phyloP scores from a whole-genome alignment of 345 rosid species.

The Brassica carinata region DNA sequence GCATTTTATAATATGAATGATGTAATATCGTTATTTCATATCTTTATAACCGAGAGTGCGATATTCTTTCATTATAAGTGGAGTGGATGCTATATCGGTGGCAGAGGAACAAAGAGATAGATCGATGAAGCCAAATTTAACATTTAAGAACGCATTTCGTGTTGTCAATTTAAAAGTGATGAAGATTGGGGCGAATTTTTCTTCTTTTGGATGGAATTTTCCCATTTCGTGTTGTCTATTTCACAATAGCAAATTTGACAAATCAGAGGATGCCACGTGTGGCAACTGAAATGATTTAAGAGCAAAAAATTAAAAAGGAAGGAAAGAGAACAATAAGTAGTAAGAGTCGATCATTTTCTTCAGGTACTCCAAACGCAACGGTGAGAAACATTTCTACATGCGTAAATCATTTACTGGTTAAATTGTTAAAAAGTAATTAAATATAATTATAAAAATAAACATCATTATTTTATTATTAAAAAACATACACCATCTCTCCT shows the following conservation, averaged over 20 bases:
- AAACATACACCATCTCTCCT: too few species aligned
- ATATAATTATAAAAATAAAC: too few species aligned
- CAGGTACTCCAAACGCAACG: too few species aligned
- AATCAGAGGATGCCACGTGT: slow-evolving; percentile 18
- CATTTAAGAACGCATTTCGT: neutral
- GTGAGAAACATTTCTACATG: too few species aligned
- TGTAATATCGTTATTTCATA: neutral
- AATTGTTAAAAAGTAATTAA: too few species aligned
- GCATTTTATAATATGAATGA: neutral
- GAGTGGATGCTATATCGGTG: slow-evolving; percentile 28
- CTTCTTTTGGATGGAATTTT: slow-evolving; percentile 38
- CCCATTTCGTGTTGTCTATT: slow-evolving; percentile 23
- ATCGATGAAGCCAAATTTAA: neutral
- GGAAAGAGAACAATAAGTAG: too few species aligned
- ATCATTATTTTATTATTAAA: too few species aligned
- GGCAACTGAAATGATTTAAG: neutral
- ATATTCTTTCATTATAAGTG: slow-evolving; percentile 21
- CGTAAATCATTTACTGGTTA: too few species aligned
- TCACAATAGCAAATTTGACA: slow-evolving; percentile 19
- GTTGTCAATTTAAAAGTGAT: neutral
- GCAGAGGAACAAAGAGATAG: slow-evolving; percentile 15
- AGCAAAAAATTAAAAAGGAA: too few species aligned
- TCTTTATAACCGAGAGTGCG: neutral
- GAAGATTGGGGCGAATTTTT: slow-evolving; percentile 32
- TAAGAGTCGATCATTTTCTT: too few species aligned